A percentile compares a stretch with the other conserved stretches of the same genome.
phyloP scores from a whole-genome alignment of 2,329 filamentous ascomycete species.

The Coniochaeta prunicola region DNA sequence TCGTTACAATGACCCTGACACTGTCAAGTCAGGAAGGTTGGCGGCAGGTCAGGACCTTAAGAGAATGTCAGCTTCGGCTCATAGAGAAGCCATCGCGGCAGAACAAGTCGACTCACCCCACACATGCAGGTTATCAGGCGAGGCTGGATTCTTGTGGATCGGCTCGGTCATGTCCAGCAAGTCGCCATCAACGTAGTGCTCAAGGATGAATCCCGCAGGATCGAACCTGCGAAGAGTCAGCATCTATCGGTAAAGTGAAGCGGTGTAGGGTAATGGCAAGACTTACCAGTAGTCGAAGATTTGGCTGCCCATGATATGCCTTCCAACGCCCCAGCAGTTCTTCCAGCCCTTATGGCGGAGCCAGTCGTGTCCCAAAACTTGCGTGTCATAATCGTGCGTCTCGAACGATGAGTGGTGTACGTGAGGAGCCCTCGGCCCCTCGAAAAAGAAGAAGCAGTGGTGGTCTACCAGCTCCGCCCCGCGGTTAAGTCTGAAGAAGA shows the following conservation, averaged over 20 bases:
- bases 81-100: background rate
- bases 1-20: background rate
- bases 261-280: too few species aligned
- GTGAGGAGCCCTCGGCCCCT: slow-evolving; percentile 35
- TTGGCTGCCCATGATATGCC: slow-evolving; percentile 63
- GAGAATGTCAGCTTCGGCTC: slow-evolving; percentile 1
- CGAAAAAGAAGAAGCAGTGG: slow-evolving; percentile 43
- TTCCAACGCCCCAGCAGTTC: slow-evolving; percentile 63
- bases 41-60: slow-evolving; percentile 20
- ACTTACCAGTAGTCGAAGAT: slow-evolving; percentile 67
- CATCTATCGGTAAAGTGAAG: too few species aligned
- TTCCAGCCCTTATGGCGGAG: slow-evolving; percentile 54
- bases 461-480: slow-evolving; percentile 40
- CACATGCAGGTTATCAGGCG: slow-evolving; percentile 35
- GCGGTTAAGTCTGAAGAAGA: slow-evolving; percentile 37
- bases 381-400: slow-evolving; percentile 64
- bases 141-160: slow-evolving; percentile 30
- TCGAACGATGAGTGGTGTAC: slow-evolving; percentile 65
- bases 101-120: slow-evolving; percentile 29
- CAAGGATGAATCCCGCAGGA: slow-evolving; percentile 54
- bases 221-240: slow-evolving; percentile 41
- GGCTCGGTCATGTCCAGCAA: slow-evolving; percentile 48
- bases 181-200: slow-evolving; percentile 67
- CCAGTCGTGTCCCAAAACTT: slow-evolving; percentile 65
- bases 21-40: slow-evolving; percentile 15